Percentiles rank a stretch among this genome's conserved stretches.
phyloP scores from a whole-genome alignment of 352 stramenopile species.

The Pilasporangium apinafurcum region DNA sequence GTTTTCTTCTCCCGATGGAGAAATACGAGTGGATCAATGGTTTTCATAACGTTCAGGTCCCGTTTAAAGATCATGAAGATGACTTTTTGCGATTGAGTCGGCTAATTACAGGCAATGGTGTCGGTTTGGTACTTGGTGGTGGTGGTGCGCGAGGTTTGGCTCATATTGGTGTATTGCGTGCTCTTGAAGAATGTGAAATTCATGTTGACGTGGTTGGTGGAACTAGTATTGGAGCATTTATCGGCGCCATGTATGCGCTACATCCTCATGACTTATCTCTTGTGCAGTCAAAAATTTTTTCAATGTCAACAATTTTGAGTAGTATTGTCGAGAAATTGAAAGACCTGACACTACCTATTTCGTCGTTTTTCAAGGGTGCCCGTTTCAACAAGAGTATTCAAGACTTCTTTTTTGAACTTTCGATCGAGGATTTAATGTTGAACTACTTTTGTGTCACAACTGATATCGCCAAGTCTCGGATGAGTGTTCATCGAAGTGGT shows the following conservation, averaged over 20 bases:
- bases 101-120: slow-evolving; percentile 87
- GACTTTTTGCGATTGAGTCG: slow-evolving; percentile 86
- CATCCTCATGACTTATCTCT: slow-evolving; percentile 62
- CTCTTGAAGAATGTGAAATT: slow-evolving; percentile 89
- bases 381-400: slow-evolving; percentile 80
- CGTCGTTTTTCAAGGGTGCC: slow-evolving; percentile 84
- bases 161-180: slow-evolving; percentile 91
- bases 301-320: slow-evolving; percentile 56
- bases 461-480: slow-evolving; percentile 86
- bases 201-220: slow-evolving; percentile 93
- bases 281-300: slow-evolving; percentile 47
- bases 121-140: slow-evolving; percentile 92
- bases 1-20: slow-evolving; percentile 72
- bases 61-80: slow-evolving; percentile 59
- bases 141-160: slow-evolving; percentile 90
- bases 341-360: slow-evolving; percentile 86
- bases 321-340: slow-evolving; percentile 69
- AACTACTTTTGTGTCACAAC: slow-evolving; percentile 92
- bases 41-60: slow-evolving; percentile 82
- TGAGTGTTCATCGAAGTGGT: slow-evolving; percentile 84
- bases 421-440: slow-evolving; percentile 88
- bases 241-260: slow-evolving; percentile 74
- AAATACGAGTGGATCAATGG: slow-evolving; percentile 84
- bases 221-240: slow-evolving; percentile 87
- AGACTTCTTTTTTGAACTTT: slow-evolving; percentile 65